These are phyloP conservation scores for Metschnikowia amazonensis DNA, from an alignment of 805 yeast species.

Conservation along the genomic window DNA sequence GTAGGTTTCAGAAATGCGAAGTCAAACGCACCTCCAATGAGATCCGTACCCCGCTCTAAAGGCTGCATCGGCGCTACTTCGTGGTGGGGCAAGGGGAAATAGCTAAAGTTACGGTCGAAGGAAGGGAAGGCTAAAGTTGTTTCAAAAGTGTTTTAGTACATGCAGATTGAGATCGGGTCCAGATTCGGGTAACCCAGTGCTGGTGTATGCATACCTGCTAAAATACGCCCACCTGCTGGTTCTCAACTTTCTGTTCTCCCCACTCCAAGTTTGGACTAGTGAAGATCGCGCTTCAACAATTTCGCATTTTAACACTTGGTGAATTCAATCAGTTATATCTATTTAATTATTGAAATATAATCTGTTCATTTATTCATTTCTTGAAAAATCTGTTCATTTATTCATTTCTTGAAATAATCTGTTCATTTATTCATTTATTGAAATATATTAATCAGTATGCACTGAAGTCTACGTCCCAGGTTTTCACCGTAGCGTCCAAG, in stretches of 20 bases:
- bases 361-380: no score
- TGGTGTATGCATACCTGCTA: constrained; percentile 1
- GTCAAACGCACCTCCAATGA: not conserved
- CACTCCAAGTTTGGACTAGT: not conserved
- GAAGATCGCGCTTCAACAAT: no score
- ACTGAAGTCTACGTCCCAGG: constrained; percentile 52
- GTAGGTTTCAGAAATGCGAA: constrained; percentile 5
- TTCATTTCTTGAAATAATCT: not conserved
- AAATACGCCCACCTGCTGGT: not conserved
- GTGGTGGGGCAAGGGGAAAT: not conserved
- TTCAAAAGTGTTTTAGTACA: not conserved
- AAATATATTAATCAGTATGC: constrained; percentile 6
- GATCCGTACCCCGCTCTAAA: not conserved
- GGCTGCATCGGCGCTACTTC: not conserved
- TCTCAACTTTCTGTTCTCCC: not conserved
- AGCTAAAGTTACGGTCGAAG: no score
- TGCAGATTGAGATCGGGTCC: not conserved
- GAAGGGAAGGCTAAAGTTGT: no score
- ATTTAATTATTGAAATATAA: no score
- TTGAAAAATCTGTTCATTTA: no score
- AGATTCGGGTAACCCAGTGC: not conserved
- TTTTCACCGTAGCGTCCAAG: constrained; percentile 72
- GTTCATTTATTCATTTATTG: not conserved
- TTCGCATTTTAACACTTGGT: no score
- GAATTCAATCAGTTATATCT: no score